Evolutionary conservation across 192 early-diverging fungal genomes (phyloP), one percentile per base, ranked within the genome.

Genomic region (Podila horticola): DNA sequence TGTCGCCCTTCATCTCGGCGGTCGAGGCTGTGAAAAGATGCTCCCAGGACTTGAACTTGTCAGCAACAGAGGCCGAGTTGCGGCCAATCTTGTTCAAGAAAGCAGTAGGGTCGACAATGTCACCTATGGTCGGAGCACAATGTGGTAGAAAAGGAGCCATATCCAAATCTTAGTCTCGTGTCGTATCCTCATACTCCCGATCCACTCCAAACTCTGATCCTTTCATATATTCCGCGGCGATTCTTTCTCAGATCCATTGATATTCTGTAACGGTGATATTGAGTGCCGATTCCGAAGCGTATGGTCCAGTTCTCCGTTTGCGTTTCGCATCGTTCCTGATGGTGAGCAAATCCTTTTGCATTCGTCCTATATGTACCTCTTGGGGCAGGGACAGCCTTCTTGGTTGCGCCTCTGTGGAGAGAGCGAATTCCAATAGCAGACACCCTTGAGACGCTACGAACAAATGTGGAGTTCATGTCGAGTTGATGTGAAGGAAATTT

Each of bases 31-130:
- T 84, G 65, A 93, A 93, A 61, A 93, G 64, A 29, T 89, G 86
- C 17, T 91, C 87, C 92, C 92, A 93, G 62, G 75, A 72, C 74
- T 87, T 75, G 60, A 81, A 81, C 71, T 81, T 81, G n/a, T 81
- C 77, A 20, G 77, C 77, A 15, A 69, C 19, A 19, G 49, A 63
- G 1, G 38, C 71, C 19, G 71, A 81, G 67, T 63, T 73, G n/a
- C 77, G 77, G 15, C 77, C 77, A 59, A 81, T 81, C 63, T 81
- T 81, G 13, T 45, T 81, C 52, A 81, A 60, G 26, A 81, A 81
- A 60, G 71, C 52, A 17, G 77, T 34, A 5, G 77, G 71, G 45
- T 81, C 77, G 24, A 68, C 51, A 49, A 81, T 81, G 51, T 81
- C 77, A 30, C 77, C 77, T 81, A 64, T 55, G 22, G 33, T 58